Evolutionary conservation across 148 eudicot species (phyloP).

Genomic region (Silene conica): DNA sequence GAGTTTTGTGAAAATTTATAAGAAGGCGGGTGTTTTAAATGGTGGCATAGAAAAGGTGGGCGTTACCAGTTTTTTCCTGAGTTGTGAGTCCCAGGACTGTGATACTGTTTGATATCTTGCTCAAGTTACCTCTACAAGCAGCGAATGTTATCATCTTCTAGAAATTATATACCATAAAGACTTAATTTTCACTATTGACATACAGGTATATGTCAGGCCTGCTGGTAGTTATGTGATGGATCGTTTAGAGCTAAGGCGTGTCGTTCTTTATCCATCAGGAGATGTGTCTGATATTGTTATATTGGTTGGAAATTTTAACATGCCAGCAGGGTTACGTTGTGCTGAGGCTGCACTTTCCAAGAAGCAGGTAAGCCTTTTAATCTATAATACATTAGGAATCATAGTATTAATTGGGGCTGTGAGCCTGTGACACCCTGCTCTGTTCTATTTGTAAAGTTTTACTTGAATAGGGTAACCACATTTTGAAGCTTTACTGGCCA

Average conservation of each 20-base stretch:
- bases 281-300: slow-evolving; percentile 62
- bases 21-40: too few species aligned
- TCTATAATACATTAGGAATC: not conserved
- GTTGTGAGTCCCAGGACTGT: not conserved
- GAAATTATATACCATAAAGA: not conserved
- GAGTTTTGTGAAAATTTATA: too few species aligned
- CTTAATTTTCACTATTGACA: slow-evolving; percentile 1
- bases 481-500: not conserved
- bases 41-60: too few species aligned
- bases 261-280: slow-evolving; percentile 55
- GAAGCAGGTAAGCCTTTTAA: slow-evolving; percentile 44
- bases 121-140: not conserved
- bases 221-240: slow-evolving; percentile 99
- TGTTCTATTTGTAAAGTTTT: not conserved
- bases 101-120: slow-evolving; percentile 3
- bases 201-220: slow-evolving; percentile 95
- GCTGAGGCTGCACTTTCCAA: slow-evolving; percentile 86
- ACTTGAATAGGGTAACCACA: not conserved
- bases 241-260: slow-evolving; percentile 77
- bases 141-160: not conserved
- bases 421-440: not conserved
- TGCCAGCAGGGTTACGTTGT: slow-evolving; percentile 80
- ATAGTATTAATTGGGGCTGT: not conserved
- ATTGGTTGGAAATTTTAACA: slow-evolving; percentile 60
- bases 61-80: too few species aligned